phyloP scores from a whole-genome alignment of 352 stramenopile species.

The Phytophthora brassicae region DNA sequence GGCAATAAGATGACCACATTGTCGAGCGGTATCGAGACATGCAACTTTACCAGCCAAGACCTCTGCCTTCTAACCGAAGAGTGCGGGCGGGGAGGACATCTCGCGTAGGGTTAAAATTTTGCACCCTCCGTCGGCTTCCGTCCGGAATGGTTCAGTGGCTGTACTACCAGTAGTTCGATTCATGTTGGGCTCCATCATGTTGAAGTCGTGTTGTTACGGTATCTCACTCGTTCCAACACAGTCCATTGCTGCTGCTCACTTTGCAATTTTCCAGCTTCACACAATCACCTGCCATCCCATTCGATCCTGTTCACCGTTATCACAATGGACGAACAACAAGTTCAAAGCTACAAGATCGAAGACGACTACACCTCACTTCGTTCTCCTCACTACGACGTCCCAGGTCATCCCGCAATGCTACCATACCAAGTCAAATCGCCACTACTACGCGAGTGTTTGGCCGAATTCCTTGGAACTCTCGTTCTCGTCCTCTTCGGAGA shows the following conservation, averaged over 20 bases:
- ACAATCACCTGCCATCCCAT: not conserved
- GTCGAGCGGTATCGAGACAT: too few relatives aligned
- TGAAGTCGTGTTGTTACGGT: not conserved
- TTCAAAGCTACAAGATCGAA: slow-evolving; percentile 30
- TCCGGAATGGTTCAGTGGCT: slow-evolving; percentile 16
- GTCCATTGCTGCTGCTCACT: slow-evolving; percentile 2
- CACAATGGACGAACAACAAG: slow-evolving; percentile 21
- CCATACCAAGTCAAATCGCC: slow-evolving; percentile 40
- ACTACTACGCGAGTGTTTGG: slow-evolving; percentile 49
- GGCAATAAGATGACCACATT: too few relatives aligned
- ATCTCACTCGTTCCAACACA: not conserved
- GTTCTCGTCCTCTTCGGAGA: slow-evolving; percentile 65
- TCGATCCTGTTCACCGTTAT: not conserved
- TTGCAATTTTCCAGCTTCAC: slow-evolving; percentile 18
- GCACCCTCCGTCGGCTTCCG: slow-evolving; percentile 9
- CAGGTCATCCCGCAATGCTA: not conserved
- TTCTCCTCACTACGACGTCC: slow-evolving; percentile 7
- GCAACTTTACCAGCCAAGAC: too few relatives aligned
- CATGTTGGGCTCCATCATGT: not conserved
- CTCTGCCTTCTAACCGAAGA: too few relatives aligned
- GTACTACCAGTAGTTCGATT: slow-evolving; percentile 8
- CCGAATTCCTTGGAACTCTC: slow-evolving; percentile 63
- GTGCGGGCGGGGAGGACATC: too few relatives aligned
- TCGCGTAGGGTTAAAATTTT: slow-evolving; percentile 2
- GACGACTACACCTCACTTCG: slow-evolving; percentile 21